Percentiles rank a stretch among this genome's conserved stretches.
Evolutionary conservation across 148 eudicot species (phyloP).

Genomic region (Vaccinium myrtillus): DNA sequence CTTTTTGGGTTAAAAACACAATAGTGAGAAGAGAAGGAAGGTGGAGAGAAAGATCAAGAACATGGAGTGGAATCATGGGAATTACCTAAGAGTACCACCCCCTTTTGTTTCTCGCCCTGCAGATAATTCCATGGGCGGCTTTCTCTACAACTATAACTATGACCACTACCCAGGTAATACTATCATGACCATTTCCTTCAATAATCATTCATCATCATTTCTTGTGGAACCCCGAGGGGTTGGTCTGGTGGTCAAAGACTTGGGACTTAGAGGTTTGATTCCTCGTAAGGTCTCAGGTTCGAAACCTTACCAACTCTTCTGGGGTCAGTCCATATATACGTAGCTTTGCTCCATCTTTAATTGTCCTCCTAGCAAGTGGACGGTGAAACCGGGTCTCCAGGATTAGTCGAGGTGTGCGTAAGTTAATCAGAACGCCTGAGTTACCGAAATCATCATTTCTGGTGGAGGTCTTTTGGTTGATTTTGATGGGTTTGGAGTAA

Average conservation of each 20-base stretch:
- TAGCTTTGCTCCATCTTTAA: too few relatives aligned
- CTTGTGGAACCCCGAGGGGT: too few relatives aligned
- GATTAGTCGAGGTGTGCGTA: too few relatives aligned
- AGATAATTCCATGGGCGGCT: slow-evolving; percentile 43
- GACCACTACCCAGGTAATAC: slow-evolving; percentile 41
- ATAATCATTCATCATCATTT: neutral
- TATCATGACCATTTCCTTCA: neutral
- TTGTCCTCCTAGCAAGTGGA: too few relatives aligned
- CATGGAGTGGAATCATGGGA: slow-evolving; percentile 53
- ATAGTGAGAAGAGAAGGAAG: neutral
- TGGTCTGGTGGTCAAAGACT: too few relatives aligned
- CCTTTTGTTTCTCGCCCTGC: slow-evolving; percentile 43
- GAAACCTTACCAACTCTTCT: too few relatives aligned
- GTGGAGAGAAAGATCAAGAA: neutral
- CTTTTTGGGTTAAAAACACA: neutral
- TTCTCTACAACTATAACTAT: slow-evolving; percentile 49
- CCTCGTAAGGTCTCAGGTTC: too few relatives aligned
- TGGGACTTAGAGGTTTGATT: too few relatives aligned
- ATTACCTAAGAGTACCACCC: slow-evolving; percentile 19
- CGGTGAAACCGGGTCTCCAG: too few relatives aligned
- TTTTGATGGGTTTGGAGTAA: neutral
- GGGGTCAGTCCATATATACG: too few relatives aligned
- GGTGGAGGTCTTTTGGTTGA: neutral
- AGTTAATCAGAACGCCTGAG: too few relatives aligned
- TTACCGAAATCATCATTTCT: neutral